Conservation (phyloP, 2,329 filamentous ascomycete genomes). For the Hysterium pulicare region DNA sequence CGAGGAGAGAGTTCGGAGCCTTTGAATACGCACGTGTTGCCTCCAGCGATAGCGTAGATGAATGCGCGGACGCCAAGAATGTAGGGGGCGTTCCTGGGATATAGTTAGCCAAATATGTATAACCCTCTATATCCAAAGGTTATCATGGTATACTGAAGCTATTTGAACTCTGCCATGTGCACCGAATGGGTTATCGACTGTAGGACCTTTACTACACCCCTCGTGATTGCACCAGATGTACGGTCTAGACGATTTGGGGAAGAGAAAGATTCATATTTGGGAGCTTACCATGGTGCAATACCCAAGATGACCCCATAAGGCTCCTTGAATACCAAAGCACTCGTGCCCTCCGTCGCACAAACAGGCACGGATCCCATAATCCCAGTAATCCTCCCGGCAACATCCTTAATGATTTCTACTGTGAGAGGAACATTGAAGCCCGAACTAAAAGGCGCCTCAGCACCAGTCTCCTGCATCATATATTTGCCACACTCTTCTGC, state of each 20-base stretch:
- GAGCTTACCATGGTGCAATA: constrained; percentile 72
- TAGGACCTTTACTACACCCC: too few relatives aligned
- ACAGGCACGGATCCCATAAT: constrained; percentile 51
- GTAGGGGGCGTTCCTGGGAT: constrained; percentile 52
- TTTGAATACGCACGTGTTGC: constrained; percentile 44
- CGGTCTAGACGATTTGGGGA: background rate
- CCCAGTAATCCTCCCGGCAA: constrained; percentile 48
- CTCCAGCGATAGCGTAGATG: constrained; percentile 57
- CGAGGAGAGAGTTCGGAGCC: constrained; percentile 35
- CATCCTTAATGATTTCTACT: constrained; percentile 49
- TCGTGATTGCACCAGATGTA: too few relatives aligned
- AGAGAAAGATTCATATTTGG: constrained; percentile 1
- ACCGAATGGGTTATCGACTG: too few relatives aligned
- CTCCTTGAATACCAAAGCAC: constrained; percentile 67
- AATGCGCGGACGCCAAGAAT: constrained; percentile 41
- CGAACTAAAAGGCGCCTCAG: constrained; percentile 35
- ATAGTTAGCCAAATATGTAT: background rate
- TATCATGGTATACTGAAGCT: too few relatives aligned
- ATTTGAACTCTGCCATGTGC: too few relatives aligned
- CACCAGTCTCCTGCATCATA: constrained; percentile 59
- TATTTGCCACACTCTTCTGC: constrained; percentile 59
- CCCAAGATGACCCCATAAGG: constrained; percentile 76
- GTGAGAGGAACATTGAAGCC: constrained; percentile 41
- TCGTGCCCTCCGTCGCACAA: constrained; percentile 48
- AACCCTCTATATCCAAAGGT: too few relatives aligned